Evolutionary conservation across 179 eudicot genomes (phyloP).

Genomic region (Silene vulgaris): DNA sequence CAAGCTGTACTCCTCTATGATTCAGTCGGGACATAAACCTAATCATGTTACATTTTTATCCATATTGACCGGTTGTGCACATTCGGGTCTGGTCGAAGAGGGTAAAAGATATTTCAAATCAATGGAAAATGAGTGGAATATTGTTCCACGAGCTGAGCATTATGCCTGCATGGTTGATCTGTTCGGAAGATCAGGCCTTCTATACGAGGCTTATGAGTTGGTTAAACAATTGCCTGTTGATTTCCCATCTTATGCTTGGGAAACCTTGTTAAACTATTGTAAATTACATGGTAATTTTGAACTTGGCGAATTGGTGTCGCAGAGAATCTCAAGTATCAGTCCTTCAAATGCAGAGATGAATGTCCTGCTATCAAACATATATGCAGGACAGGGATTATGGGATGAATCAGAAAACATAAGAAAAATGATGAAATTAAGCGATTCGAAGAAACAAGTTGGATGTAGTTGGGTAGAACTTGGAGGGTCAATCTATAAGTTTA

Average conservation of each 20-base stretch:
- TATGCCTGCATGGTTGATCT: conserved; percentile 57
- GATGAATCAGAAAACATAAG: conserved; percentile 40
- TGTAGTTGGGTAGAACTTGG: conserved; percentile 58
- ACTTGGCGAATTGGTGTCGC: conserved; percentile 40
- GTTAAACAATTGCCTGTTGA: conserved; percentile 38
- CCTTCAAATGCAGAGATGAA: conserved; percentile 37
- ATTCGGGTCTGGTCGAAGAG: conserved; percentile 46
- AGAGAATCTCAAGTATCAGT: conserved; percentile 26
- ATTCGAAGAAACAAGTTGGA: conserved; percentile 45
- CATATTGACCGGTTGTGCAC: conserved; percentile 55
- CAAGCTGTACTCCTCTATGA: conserved; percentile 43
- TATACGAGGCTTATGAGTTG: conserved; percentile 51
- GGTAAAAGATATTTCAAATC: conserved; percentile 39
- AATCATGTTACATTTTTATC: conserved; percentile 52
- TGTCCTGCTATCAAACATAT: conserved; percentile 48
- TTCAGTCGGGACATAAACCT: conserved; percentile 40
- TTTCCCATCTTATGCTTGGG: conserved; percentile 50
- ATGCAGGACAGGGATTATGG: conserved; percentile 57
- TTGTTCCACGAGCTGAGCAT: conserved; percentile 50
- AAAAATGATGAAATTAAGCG: conserved; percentile 29
- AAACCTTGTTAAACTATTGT: conserved; percentile 52
- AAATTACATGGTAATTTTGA: conserved; percentile 45
- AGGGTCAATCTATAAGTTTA: conserved; percentile 35
- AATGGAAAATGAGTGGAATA: conserved; percentile 46
- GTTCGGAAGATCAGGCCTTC: conserved; percentile 53